A percentile compares a stretch with the other conserved stretches of the same genome.
phyloP scores from a whole-genome alignment of 768 basidiomycete species.

The Amanita molliuscula region DNA sequence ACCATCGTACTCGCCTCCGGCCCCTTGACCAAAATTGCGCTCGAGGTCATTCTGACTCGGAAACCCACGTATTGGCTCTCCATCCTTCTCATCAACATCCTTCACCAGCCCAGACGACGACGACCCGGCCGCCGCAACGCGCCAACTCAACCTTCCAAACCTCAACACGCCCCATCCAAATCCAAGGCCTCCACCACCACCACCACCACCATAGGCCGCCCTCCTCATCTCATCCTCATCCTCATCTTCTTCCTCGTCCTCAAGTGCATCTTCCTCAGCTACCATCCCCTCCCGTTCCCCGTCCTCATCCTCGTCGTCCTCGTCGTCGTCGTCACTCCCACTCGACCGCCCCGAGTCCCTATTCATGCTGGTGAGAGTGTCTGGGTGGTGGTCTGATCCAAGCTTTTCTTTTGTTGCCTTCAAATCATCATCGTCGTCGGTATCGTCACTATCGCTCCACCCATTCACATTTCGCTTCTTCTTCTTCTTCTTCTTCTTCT shows the following conservation, averaged over 20 bases:
- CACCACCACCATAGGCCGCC: constrained; percentile 11
- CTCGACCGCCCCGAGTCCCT: constrained; percentile 4
- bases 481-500: constrained; percentile 9
- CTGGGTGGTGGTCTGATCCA: no score
- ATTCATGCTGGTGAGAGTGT: no score
- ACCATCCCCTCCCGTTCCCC: constrained; percentile 3
- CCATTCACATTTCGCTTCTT: constrained; percentile 10
- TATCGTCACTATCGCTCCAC: constrained; percentile 7
- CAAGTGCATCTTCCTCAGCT: constrained; percentile 12
- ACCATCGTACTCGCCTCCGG: constrained; percentile 11
- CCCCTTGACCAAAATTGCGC: constrained; percentile 18
- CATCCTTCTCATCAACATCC: constrained; percentile 13
- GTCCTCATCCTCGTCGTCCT: constrained; percentile 15
- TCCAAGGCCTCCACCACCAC: constrained; percentile 15
- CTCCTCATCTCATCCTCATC: neutral
- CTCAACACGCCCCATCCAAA: constrained; percentile 18
- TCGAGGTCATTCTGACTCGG: constrained; percentile 33
- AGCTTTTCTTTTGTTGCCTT: no score
- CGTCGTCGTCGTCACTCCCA: neutral
- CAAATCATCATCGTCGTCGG: neutral
- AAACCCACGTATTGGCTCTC: constrained; percentile 11
- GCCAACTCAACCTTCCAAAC: constrained; percentile 17
- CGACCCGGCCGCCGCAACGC: constrained; percentile 9
- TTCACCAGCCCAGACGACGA: constrained; percentile 3
- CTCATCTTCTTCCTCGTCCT: neutral